A percentile compares a stretch with the other conserved stretches of the same genome.
These are phyloP conservation scores for Decorospora gaudefroyi DNA, from an alignment of 2,329 filamentous ascomycete species.

Conservation along the genomic window DNA sequence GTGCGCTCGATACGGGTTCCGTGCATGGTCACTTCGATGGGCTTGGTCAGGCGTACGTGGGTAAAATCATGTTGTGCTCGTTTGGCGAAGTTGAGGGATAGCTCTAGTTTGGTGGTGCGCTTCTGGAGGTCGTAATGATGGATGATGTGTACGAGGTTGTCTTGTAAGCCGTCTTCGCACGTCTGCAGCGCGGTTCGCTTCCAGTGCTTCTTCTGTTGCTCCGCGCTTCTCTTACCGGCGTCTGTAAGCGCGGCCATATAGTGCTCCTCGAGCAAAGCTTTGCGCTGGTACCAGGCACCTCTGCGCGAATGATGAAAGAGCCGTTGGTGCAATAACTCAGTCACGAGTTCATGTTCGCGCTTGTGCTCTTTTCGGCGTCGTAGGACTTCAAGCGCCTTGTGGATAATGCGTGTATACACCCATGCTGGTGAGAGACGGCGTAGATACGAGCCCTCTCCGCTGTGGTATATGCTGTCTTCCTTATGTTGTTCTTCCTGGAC, in stretches of 20 bases:
- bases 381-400: constrained; percentile 80
- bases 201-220: constrained; percentile 80
- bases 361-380: constrained; percentile 80
- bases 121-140: constrained; percentile 96
- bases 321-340: constrained; percentile 75
- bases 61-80: constrained; percentile 91
- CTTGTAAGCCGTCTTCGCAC: constrained; percentile 84
- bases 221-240: constrained; percentile 46
- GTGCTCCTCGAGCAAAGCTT: constrained; percentile 90
- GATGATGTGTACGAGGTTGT: constrained; percentile 86
- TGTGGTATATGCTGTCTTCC: constrained; percentile 76
- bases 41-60: constrained; percentile 77
- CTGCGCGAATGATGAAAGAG: constrained; percentile 84
- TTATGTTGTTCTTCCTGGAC: constrained; percentile 75
- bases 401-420: constrained; percentile 89
- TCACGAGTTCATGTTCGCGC: constrained; percentile 74
- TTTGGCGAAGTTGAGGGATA: constrained; percentile 76
- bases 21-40: constrained; percentile 73
- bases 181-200: constrained; percentile 74
- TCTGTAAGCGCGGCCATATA: constrained; percentile 69
- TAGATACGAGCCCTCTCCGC: constrained; percentile 84
- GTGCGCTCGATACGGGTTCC: constrained; percentile 76
- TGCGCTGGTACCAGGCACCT: constrained; percentile 94
- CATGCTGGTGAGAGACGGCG: constrained; percentile 88
- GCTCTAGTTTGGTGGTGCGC: constrained; percentile 88